A percentile compares a stretch with the other conserved stretches of the same genome.
These are phyloP conservation scores for Tetrapisispora arboricola DNA, from an alignment of 805 yeast species.

Conservation along the genomic window DNA sequence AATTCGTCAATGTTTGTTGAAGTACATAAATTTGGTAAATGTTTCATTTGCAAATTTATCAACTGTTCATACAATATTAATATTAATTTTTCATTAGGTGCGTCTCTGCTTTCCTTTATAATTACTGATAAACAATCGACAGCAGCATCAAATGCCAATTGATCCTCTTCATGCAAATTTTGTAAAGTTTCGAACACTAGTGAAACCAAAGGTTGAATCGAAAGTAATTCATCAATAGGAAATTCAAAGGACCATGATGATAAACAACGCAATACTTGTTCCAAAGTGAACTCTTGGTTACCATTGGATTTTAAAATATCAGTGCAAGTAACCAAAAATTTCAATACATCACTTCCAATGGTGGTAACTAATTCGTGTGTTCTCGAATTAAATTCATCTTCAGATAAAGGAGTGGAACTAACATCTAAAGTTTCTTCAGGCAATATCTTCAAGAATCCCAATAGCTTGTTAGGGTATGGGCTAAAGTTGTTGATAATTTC, in stretches of 20 bases:
- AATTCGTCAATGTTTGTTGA: conserved; percentile 36
- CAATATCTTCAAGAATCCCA: conserved; percentile 74
- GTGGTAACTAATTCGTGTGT: conserved; percentile 50
- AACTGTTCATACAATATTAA: conserved; percentile 61
- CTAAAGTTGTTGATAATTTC: conserved; percentile 47
- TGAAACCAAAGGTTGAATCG: conserved; percentile 51
- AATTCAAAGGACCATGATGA: conserved; percentile 88
- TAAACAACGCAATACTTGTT: conserved; percentile 57
- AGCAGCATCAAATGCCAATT: conserved; percentile 67
- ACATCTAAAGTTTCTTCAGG: conserved; percentile 86
- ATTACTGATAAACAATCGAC: conserved; percentile 80
- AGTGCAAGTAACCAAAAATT: conserved; percentile 44
- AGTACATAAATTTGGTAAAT: conserved; percentile 30
- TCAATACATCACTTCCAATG: conserved; percentile 60
- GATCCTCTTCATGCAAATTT: conserved; percentile 28
- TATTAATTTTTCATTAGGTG: conserved; percentile 51
- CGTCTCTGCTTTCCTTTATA: conserved; percentile 71
- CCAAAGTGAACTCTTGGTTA: conserved; percentile 16
- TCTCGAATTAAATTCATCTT: conserved; percentile 65
- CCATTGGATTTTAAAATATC: conserved; percentile 20
- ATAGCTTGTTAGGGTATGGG: conserved; percentile 36
- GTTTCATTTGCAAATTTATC: conserved; percentile 45
- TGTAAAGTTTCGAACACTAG: conserved; percentile 55
- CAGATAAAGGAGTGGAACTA: conserved; percentile 66
- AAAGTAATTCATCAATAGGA: conserved; percentile 59